phyloP scores from a whole-genome alignment of 176 grass and related monocot genomes.

The Carex cristatella region DNA sequence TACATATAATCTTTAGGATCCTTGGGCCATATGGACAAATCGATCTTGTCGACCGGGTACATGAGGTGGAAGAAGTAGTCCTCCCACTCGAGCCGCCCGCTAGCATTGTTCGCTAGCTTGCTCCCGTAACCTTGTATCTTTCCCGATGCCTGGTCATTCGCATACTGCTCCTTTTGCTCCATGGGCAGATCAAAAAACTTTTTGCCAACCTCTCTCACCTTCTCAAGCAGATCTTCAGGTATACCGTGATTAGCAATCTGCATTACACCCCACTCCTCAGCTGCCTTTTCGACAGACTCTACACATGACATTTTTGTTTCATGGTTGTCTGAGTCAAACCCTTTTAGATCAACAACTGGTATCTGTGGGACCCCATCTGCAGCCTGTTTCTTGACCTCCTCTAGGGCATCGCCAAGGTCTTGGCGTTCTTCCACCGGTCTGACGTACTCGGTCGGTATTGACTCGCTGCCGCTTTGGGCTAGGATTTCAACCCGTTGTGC shows the following conservation, averaged over 20 bases:
- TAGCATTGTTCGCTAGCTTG: slow-evolving; percentile 51
- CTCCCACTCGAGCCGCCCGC: slow-evolving; percentile 74
- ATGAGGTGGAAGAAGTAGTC: slow-evolving; percentile 93
- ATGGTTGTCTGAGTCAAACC: slow-evolving; percentile 20
- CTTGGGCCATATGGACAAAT: slow-evolving; percentile 48
- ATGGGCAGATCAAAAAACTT: slow-evolving; percentile 66
- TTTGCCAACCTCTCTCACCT: slow-evolving; percentile 41
- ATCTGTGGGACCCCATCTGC: slow-evolving; percentile 24
- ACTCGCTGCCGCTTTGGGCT: slow-evolving; percentile 24
- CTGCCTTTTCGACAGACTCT: slow-evolving; percentile 48
- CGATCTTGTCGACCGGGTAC: slow-evolving; percentile 36
- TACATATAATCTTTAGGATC: slow-evolving; percentile 50
- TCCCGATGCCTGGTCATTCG: slow-evolving; percentile 62
- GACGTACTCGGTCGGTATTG: slow-evolving; percentile 73
- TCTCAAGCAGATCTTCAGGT: slow-evolving; percentile 32
- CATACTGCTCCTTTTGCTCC: slow-evolving; percentile 58
- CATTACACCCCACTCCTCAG: slow-evolving; percentile 81
- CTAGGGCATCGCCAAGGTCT: slow-evolving; percentile 69
- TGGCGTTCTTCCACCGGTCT: slow-evolving; percentile 55
- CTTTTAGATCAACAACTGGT: slow-evolving; percentile 62
- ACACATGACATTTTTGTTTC: slow-evolving; percentile 19
- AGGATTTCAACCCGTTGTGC: slow-evolving; percentile 54
- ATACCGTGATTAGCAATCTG: slow-evolving; percentile 73
- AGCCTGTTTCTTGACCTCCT: slow-evolving; percentile 22
- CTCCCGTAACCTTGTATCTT: slow-evolving; percentile 66